phyloP scores from a whole-genome alignment of 2,329 filamentous ascomycete genomes.

The Grosmannia clavigera region DNA sequence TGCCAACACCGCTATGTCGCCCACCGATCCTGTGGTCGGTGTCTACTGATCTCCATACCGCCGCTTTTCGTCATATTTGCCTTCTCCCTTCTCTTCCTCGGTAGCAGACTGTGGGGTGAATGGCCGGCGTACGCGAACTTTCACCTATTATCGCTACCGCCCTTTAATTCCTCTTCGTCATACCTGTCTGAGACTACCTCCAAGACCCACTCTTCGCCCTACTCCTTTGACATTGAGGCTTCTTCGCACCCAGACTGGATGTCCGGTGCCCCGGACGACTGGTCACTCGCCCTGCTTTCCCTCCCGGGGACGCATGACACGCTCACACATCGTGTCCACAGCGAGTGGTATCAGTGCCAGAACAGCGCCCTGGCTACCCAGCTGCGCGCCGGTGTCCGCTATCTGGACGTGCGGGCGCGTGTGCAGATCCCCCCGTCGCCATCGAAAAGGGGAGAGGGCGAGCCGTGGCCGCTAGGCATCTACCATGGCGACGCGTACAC shows the following conservation, averaged over 20 bases:
- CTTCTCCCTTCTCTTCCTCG: background rate
- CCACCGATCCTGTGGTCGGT: background rate
- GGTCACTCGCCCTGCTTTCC: slow-evolving; percentile 29
- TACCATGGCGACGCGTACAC: slow-evolving; percentile 35
- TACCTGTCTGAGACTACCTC: background rate
- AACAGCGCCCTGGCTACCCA: slow-evolving; percentile 32
- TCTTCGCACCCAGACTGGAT: slow-evolving; percentile 28
- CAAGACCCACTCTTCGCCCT: slow-evolving; percentile 16
- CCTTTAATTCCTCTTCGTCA: background rate
- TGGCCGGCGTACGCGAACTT: background rate
- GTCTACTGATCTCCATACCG: background rate
- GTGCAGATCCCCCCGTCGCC: slow-evolving; percentile 14
- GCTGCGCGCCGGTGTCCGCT: slow-evolving; percentile 32
- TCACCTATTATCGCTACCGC: background rate
- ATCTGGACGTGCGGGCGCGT: slow-evolving; percentile 36
- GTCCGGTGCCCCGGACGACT: slow-evolving; percentile 27
- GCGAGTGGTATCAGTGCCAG: slow-evolving; percentile 30
- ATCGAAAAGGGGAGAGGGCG: no score
- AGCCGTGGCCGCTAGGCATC: slow-evolving; percentile 27
- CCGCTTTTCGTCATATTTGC: background rate
- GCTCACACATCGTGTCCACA: slow-evolving; percentile 31
- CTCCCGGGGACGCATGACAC: slow-evolving; percentile 42
- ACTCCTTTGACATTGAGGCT: slow-evolving; percentile 29
- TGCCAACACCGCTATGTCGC: background rate
- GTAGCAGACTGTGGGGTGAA: background rate